Evolutionary conservation across 495 filamentous ascomycete species (phyloP), one percentile per base, ranked within the genome.

Genomic region (Venustampulla echinocandica): DNA sequence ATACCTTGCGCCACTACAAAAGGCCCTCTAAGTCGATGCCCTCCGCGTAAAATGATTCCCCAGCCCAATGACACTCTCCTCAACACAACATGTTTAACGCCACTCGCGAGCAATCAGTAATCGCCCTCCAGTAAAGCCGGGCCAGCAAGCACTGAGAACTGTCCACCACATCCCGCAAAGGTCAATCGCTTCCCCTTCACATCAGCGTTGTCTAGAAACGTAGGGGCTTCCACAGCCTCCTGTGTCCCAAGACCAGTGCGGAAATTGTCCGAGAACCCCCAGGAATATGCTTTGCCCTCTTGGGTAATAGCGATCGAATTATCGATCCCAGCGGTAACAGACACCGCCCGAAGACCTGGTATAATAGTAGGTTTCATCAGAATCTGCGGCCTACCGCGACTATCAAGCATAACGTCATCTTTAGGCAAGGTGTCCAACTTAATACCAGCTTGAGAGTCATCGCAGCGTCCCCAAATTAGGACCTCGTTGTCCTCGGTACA

Each of bases 401-500:
- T 69, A 56, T 85, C 76, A 40, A 66, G 75, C 40, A 84, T 64
- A 24, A 84, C 54, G 45, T 82, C 73, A 4, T 81, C 71, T 44
- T 74, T 54, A 18, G 58, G 61, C 25, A 83, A 64, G 2, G 68
- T 61, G 2, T 57, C 63, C 17, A 66, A 20, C 1, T 62, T 52
- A 27, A 85, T 69, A 25, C 84, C 84, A 25, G 75, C 67, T 44
- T 82, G 80, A 52, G 67, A 63, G 25, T 75, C 76, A 55, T 87
- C 82, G 50, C 81, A 70, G 35, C 82, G 75, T 47, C 84, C 84
- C 82, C 81, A 87, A 32, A 74, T 64, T 25, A 87, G 67, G 28
- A 80, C 69, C 35, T 80, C 66, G 24, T 79, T 79, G 24, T 79
- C 67, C 13, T 65, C 60, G 17, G 76, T 83, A 53, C 77, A 69